A percentile compares a stretch with the other conserved stretches of the same genome.
These are phyloP conservation scores for Euphorbia celastroides DNA, from an alignment of 441 rosid species.

Conservation along the genomic window DNA sequence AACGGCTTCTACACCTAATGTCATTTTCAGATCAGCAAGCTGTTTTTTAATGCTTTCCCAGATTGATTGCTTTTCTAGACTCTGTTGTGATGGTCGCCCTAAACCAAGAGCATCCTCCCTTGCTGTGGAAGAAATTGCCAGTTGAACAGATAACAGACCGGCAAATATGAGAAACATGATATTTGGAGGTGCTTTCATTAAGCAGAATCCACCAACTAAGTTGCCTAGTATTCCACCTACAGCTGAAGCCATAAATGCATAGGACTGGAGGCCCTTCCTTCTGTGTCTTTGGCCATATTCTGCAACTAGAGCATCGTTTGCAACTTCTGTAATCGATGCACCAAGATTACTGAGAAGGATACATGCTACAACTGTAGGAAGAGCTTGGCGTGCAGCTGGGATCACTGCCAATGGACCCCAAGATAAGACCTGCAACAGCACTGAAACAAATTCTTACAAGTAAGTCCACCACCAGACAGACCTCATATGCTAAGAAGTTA, in stretches of 20 bases:
- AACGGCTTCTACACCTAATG: conserved; percentile 43
- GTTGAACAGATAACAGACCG: conserved; percentile 44
- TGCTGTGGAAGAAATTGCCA: conserved; percentile 35
- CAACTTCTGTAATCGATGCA: conserved; percentile 75
- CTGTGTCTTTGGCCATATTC: conserved; percentile 58
- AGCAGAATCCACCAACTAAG: conserved; percentile 59
- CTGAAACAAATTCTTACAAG: conserved; percentile 31
- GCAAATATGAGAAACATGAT: conserved; percentile 53
- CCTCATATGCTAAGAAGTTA: background rate
- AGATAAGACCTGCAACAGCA: conserved; percentile 58
- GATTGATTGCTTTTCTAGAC: conserved; percentile 27
- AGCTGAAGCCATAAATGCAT: conserved; percentile 77
- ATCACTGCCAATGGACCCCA: conserved; percentile 65
- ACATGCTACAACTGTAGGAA: conserved; percentile 54
- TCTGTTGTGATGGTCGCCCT: conserved; percentile 22
- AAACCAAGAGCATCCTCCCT: conserved; percentile 55
- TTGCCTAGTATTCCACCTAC: conserved; percentile 69
- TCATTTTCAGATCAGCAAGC: conserved; percentile 43
- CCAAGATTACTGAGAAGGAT: conserved; percentile 72
- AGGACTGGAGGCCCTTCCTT: conserved; percentile 58
- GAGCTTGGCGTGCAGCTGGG: conserved; percentile 47
- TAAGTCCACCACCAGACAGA: background rate
- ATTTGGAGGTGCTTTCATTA: conserved; percentile 38
- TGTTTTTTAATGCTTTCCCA: conserved; percentile 41
- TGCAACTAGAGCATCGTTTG: conserved; percentile 78